Base-by-base conservation (phyloP, 768 basidiomycete genomes). In the Coprinopsis strossmayeri region DNA sequence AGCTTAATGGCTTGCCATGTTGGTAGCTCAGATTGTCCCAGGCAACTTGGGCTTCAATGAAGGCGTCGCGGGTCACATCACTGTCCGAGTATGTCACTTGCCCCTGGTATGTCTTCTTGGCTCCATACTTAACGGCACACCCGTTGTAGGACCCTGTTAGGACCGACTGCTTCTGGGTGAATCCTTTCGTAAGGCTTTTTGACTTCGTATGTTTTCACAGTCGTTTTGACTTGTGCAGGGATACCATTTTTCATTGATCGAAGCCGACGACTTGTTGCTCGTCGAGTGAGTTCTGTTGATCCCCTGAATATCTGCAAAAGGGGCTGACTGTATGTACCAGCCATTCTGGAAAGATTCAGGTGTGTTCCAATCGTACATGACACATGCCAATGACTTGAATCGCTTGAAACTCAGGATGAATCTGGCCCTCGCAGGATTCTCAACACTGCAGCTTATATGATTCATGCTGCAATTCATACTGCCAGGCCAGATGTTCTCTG, bases 1-100 rank as follows among this genome's bases (percentile, higher is more conserved):
- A 15, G 20, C 3, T 17, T 11, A n/a, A 32, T 15, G 30, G 37
- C 25, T 10, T 3, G 45, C 24, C 30, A 25, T 5, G 12, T 38
- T 42, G 34, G 34, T n/a, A 21, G 32, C 13, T 25, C 21, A 45
- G 4, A 18, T 24, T 11, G 35, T 26, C 7, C n/a, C 47, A 61
- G 65, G 66, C 2, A 66, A 71, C 44, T 56, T 68, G 23, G 74
- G 73, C 18, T 76, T 69, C 51, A 70, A 69, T 39, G 72, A 76
- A 52, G 76, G 74, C 26, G 63, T 72, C 25, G 71, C 74, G 13
- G 76, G 76, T 0, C 74, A 77, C 53, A 77, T 78, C 51, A 76
- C 76, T 23, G 70, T 75, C 28, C 68, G 74, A 26, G 69, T 64
- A 56, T 46, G 57, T 49, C 28, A 4, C 9, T 21, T 26, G 3